These are phyloP conservation scores for Saturnispora sanitii DNA, from an alignment of 805 yeast genomes.

Conservation along the genomic window DNA sequence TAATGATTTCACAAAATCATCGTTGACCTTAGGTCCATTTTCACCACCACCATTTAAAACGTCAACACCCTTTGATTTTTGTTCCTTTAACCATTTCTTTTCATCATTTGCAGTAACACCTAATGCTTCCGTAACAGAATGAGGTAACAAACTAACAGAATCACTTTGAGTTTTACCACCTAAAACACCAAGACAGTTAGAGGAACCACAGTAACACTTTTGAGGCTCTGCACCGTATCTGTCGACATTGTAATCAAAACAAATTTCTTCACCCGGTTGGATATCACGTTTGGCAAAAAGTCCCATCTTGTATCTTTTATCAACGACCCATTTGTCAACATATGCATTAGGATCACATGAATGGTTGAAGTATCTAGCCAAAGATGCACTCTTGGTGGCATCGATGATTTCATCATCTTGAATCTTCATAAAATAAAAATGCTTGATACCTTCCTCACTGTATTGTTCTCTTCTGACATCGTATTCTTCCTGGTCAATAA, in stretches of 20 bases:
- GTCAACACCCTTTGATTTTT: slow-evolving; percentile 37
- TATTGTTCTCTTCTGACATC: slow-evolving; percentile 65
- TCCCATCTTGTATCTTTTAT: slow-evolving; percentile 86
- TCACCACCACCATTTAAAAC: slow-evolving; percentile 41
- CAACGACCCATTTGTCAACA: slow-evolving; percentile 96
- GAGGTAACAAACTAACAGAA: slow-evolving; percentile 76
- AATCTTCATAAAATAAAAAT: slow-evolving; percentile 93
- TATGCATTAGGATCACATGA: slow-evolving; percentile 92
- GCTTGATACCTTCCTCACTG: slow-evolving; percentile 58
- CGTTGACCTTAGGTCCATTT: slow-evolving; percentile 50
- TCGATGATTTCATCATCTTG: slow-evolving; percentile 89
- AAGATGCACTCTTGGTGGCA: slow-evolving; percentile 81
- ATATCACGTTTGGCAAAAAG: slow-evolving; percentile 78
- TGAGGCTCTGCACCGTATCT: slow-evolving; percentile 93
- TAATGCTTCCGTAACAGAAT: slow-evolving; percentile 72
- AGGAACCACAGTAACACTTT: slow-evolving; percentile 88
- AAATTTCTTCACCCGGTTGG: slow-evolving; percentile 73
- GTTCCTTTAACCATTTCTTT: slow-evolving; percentile 58
- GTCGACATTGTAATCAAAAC: slow-evolving; percentile 90
- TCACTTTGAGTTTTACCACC: slow-evolving; percentile 98
- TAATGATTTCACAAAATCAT: slow-evolving; percentile 52
- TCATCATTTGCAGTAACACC: slow-evolving; percentile 65
- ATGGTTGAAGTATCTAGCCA: slow-evolving; percentile 91
- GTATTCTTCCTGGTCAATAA: slow-evolving; percentile 72
- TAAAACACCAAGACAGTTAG: slow-evolving; percentile 83